Evolutionary conservation across 2,329 filamentous ascomycete species (phyloP).

Genomic region (Orbilia blumenaviensis): DNA sequence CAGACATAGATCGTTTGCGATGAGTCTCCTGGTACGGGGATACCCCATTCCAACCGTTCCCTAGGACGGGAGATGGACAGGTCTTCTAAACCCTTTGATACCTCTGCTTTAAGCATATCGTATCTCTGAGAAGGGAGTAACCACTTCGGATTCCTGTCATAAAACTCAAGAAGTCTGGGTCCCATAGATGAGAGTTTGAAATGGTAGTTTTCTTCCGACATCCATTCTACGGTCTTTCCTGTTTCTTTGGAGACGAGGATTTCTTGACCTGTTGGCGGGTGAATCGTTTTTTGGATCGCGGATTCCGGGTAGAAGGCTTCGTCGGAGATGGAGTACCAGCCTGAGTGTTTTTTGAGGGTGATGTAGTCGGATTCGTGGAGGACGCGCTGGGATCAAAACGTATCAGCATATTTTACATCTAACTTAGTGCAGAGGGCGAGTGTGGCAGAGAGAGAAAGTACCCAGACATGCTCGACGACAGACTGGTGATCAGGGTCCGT

Average conservation of each 20-base stretch:
- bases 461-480: constrained; percentile 90
- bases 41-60: constrained; percentile 83
- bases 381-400: constrained; percentile 63
- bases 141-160: constrained; percentile 78
- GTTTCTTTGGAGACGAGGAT: constrained; percentile 75
- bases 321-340: constrained; percentile 97
- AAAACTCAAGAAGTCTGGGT: constrained; percentile 81
- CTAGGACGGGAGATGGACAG: constrained; percentile 86
- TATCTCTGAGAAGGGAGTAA: constrained; percentile 77
- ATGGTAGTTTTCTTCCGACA: constrained; percentile 91
- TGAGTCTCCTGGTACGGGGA: constrained; percentile 83
- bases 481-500: constrained; percentile 83
- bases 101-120: constrained; percentile 80
- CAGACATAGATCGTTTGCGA: constrained; percentile 96
- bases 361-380: constrained; percentile 79
- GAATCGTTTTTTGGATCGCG: constrained; percentile 76
- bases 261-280: constrained; percentile 76
- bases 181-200: constrained; percentile 86
- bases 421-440: not conserved
- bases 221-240: constrained; percentile 93
- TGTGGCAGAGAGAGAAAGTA: constrained; percentile 57
- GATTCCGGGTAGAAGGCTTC: constrained; percentile 92
- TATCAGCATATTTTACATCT: not conserved
- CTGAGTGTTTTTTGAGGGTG: constrained; percentile 85
- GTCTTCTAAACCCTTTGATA: constrained; percentile 80